Evolutionary conservation across 1,139 yeast species (phyloP).

Genomic region (Pichia sorboxylosa): DNA sequence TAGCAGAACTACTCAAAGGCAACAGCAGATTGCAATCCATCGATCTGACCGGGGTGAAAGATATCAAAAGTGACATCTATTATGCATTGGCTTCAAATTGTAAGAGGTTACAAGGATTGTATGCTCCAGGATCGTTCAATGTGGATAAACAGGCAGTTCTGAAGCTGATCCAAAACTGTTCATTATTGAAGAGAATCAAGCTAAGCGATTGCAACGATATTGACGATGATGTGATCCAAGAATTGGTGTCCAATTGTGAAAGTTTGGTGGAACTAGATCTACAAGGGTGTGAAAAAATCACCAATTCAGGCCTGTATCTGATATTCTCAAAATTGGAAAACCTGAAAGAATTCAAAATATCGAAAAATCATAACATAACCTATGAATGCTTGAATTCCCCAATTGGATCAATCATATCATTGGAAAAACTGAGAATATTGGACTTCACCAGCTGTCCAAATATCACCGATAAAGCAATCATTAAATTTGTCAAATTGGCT

Average conservation of each 20-base stretch:
- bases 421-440: conserved; percentile 57
- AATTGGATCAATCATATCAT: conserved; percentile 26
- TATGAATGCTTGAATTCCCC: conserved; percentile 47
- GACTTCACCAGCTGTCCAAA: conserved; percentile 81
- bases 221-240: conserved; percentile 54
- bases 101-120: conserved; percentile 73
- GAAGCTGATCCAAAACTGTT: conserved; percentile 50
- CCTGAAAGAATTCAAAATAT: conserved; percentile 72
- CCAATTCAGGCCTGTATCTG: conserved; percentile 48
- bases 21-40: conserved; percentile 73
- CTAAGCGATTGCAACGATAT: conserved; percentile 61
- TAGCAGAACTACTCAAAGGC: conserved; percentile 48
- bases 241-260: conserved; percentile 59
- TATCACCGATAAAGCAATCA: conserved; percentile 71
- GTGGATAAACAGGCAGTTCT: conserved; percentile 60
- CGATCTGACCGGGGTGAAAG: conserved; percentile 79
- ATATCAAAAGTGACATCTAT: conserved; percentile 56
- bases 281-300: conserved; percentile 67
- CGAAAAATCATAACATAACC: conserved; percentile 60
- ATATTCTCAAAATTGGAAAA: conserved; percentile 57
- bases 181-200: conserved; percentile 71
- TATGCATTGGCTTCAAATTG: conserved; percentile 62
- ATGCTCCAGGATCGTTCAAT: conserved; percentile 72
- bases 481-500: conserved; percentile 59
- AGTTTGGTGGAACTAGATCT: conserved; percentile 82